Evolutionary conservation across 2,329 filamentous ascomycete genomes (phyloP).

Genomic region (Beauveria sp.): DNA sequence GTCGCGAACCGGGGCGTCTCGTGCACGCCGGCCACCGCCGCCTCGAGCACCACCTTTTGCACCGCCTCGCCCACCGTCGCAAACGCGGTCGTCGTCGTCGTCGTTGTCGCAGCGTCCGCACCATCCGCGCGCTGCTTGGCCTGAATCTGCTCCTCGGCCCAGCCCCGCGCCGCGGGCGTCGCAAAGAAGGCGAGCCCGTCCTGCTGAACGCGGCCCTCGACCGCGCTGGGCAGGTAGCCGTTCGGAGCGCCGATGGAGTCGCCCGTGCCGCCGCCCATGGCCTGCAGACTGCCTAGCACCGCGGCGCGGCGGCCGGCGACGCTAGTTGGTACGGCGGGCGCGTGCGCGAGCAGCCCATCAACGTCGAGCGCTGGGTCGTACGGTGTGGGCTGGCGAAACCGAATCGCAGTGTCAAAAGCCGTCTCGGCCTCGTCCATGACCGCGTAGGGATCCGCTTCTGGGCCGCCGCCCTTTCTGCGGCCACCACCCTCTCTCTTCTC

Average conservation of each 20-base stretch:
- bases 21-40: constrained; percentile 29
- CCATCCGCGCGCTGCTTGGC: background rate
- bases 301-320: constrained; percentile 23
- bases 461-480: constrained; percentile 10
- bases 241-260: constrained; percentile 26
- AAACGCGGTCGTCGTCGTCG: constrained; percentile 19
- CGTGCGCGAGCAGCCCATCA: constrained; percentile 23
- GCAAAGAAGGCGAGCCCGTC: constrained; percentile 26
- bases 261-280: constrained; percentile 23
- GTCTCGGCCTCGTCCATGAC: constrained; percentile 25
- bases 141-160: constrained; percentile 24
- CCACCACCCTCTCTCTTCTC: constrained; percentile 11
- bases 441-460: constrained; percentile 17
- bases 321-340: constrained; percentile 23
- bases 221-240: constrained; percentile 23
- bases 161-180: constrained; percentile 20
- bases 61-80: constrained; percentile 26
- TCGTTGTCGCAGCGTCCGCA: constrained; percentile 11
- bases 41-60: constrained; percentile 24
- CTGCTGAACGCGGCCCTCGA: constrained; percentile 20
- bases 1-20: constrained; percentile 26
- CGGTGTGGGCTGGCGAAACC: constrained; percentile 24
- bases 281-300: constrained; percentile 28
- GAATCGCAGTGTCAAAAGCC: constrained; percentile 28
- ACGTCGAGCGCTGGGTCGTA: constrained; percentile 28